phyloP scores from a whole-genome alignment of 305 asterid species.

The Plantago lanceolata region DNA sequence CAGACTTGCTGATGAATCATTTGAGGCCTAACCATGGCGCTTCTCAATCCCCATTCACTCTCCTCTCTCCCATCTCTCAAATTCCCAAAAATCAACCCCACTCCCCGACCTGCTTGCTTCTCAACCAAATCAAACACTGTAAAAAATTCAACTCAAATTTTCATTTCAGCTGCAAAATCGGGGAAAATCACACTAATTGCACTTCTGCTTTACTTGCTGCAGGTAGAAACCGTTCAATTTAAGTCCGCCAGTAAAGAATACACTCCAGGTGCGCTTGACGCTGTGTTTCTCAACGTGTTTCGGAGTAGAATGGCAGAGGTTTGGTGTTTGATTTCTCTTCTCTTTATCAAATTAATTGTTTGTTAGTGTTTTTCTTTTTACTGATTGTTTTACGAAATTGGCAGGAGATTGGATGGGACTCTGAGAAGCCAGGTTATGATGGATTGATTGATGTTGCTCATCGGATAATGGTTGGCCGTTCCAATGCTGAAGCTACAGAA shows the following conservation, averaged over 20 bases:
- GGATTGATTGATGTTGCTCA: constrained; percentile 80
- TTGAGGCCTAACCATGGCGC: constrained; percentile 30
- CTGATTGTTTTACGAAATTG: constrained; percentile 13
- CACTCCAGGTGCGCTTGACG: constrained; percentile 50
- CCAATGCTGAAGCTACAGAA: constrained; percentile 64
- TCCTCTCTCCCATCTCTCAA: constrained; percentile 28
- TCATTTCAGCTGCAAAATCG: background rate
- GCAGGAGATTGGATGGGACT: constrained; percentile 82
- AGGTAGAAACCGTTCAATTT: constrained; percentile 36
- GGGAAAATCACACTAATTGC: background rate
- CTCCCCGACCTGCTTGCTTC: constrained; percentile 31
- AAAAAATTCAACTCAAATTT: background rate
- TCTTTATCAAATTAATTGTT: background rate
- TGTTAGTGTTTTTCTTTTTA: background rate
- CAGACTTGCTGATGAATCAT: background rate
- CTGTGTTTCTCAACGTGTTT: constrained; percentile 52
- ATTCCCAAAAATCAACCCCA: constrained; percentile 22
- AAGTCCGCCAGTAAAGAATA: constrained; percentile 38
- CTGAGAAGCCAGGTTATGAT: constrained; percentile 70
- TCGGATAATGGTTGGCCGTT: constrained; percentile 58
- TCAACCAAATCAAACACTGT: constrained; percentile 34
- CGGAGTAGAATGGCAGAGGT: constrained; percentile 76
- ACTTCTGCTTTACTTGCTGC: background rate
- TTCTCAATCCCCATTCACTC: constrained; percentile 27
- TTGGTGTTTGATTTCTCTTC: background rate